Conservation (phyloP, 2,329 filamentous ascomycete species). For the Aspergillus carbonarius region DNA sequence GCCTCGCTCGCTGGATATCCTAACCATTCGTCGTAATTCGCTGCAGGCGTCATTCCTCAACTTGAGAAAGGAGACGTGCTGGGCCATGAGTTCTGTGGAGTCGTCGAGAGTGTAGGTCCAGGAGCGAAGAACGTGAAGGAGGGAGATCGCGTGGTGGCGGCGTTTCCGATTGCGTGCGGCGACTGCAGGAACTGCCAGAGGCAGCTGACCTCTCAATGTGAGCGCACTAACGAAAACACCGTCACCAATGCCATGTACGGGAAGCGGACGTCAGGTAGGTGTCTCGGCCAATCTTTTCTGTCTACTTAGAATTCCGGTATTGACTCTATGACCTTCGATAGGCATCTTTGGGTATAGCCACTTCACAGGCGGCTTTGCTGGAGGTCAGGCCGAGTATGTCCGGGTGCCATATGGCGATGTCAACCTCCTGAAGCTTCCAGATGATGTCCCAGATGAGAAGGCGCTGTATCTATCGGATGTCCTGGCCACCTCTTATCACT, state of each 20-base stretch:
- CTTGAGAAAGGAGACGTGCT: conserved; percentile 66
- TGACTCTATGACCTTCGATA: not conserved
- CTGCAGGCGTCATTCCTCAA: conserved; percentile 53
- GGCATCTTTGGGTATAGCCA: conserved; percentile 69
- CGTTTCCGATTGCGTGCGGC: conserved; percentile 75
- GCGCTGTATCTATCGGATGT: conserved; percentile 80
- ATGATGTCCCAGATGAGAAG: conserved; percentile 80
- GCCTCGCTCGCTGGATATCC: not conserved
- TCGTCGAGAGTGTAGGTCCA: conserved; percentile 56
- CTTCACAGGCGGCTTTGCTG: conserved; percentile 82
- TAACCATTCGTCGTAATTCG: conserved; percentile 1
- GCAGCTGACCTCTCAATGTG: conserved; percentile 76
- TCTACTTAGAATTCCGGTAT: not conserved
- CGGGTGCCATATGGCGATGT: conserved; percentile 77
- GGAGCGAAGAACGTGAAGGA: conserved; percentile 54
- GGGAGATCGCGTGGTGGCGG: conserved; percentile 74
- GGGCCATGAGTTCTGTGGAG: conserved; percentile 58
- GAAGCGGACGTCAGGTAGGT: conserved; percentile 65
- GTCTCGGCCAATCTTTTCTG: not conserved
- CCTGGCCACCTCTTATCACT: conserved; percentile 74
- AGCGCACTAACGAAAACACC: conserved; percentile 73
- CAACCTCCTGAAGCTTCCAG: conserved; percentile 76
- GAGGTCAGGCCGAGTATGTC: conserved; percentile 84
- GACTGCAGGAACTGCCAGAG: conserved; percentile 74
- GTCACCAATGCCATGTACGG: conserved; percentile 76